Percentiles rank a stretch among this genome's conserved stretches.
These are phyloP conservation scores for Candida wancherniae DNA, from an alignment of 805 yeast genomes.

Conservation along the genomic window DNA sequence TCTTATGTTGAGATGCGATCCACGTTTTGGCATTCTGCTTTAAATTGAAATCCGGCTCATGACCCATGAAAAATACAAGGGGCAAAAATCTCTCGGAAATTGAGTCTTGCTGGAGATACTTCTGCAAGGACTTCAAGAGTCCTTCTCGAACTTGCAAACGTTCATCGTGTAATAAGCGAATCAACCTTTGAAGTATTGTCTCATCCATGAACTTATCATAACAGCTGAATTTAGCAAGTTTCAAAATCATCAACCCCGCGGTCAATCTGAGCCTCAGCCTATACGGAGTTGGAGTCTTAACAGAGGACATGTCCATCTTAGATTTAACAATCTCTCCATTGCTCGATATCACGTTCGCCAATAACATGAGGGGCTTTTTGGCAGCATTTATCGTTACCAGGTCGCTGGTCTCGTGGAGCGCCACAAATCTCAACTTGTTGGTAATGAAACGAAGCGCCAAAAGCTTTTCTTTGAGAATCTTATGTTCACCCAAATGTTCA, in stretches of 20 bases:
- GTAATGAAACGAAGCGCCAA: conserved; percentile 52
- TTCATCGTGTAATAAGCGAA: conserved; percentile 65
- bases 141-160: conserved; percentile 49
- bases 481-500: conserved; percentile 23
- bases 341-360: conserved; percentile 62
- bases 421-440: conserved; percentile 48
- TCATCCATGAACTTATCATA: conserved; percentile 52
- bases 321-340: conserved; percentile 69
- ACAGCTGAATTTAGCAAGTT: conserved; percentile 53
- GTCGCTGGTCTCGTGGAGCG: conserved; percentile 25
- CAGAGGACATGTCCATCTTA: conserved; percentile 40
- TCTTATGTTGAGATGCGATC: conserved; percentile 56
- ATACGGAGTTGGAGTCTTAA: conserved; percentile 55
- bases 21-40: conserved; percentile 57
- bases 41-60: conserved; percentile 59
- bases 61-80: conserved; percentile 66
- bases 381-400: conserved; percentile 19
- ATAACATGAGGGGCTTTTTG: conserved; percentile 48
- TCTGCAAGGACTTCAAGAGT: conserved; percentile 49
- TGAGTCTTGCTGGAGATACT: conserved; percentile 43
- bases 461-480: conserved; percentile 44
- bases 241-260: conserved; percentile 64
- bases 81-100: conserved; percentile 67
- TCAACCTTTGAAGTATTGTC: conserved; percentile 46
- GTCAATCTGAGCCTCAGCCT: conserved; percentile 59